Base-by-base conservation (phyloP, 1,284 basidiomycete genomes). In the Xerocomus minutiporus region DNA sequence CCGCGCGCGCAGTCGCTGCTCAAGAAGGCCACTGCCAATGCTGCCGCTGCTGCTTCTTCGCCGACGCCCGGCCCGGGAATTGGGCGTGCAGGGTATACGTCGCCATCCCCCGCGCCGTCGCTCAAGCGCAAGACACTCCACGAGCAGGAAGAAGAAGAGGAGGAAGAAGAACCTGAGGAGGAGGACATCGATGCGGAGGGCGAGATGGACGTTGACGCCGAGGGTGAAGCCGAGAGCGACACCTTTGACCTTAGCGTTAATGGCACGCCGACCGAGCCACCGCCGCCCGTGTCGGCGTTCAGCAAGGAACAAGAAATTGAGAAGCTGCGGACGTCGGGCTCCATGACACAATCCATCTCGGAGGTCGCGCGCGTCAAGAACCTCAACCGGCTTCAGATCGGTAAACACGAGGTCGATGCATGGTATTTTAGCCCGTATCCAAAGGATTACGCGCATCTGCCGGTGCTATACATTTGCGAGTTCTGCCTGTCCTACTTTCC, bases 361-460 rank as follows among this genome's bases (percentile, higher is more conserved):
- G 97, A 99, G 73, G 88, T 99, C 57, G 91, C 96, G 13, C 84
- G 97, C 39, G 97, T 99, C 64, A 99, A 99, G 79, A 99, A 99
- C 70, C 78, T 99, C 60, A 97, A 99, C 73, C 86, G 91, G 58
- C 81, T 99, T 44, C 93, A 96, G 70, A 99, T 99, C 63, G 97
- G 97, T 57, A 87, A 85, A 70, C 87, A 96, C 74, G 93, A 97
- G 73, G 90, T 99, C 62, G 95, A 99, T 65, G 88, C 95, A 8
- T 99, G 97, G 97, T 99, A 99, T 75, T 99, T 99, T 77, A 94
- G 91, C 64, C 96, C 97, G 6, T 99, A 99, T 74, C 97, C 97
- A 5, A 86, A 93, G 73, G 97, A 99, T 75, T 99, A 91, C 74
- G 93, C 96, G 38, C 90, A 99, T 72, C 84, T 97, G 31, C 93